Percentiles rank a stretch among this genome's conserved stretches.
Evolutionary conservation across 805 yeast genomes (phyloP).

Genomic region (Lipomyces starkeyi): DNA sequence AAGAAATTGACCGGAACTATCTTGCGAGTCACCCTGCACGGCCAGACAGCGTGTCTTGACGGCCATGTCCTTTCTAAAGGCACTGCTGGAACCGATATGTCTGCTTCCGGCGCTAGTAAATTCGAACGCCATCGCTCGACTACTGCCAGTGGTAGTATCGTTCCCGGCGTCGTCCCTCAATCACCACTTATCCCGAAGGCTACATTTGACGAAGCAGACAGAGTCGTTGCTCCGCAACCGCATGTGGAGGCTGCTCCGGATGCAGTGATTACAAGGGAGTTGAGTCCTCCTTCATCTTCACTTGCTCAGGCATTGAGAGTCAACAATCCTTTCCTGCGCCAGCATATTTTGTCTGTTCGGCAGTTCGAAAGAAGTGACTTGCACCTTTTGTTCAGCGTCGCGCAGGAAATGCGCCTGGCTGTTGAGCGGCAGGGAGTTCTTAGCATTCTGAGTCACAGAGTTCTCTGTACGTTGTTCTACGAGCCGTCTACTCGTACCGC

Average conservation of each 20-base stretch:
- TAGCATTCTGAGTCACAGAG: slow-evolving; percentile 87
- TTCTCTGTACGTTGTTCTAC: slow-evolving; percentile 92
- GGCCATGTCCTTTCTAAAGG: slow-evolving; percentile 68
- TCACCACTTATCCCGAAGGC: slow-evolving; percentile 42
- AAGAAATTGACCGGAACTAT: slow-evolving; percentile 74
- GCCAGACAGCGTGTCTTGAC: slow-evolving; percentile 82
- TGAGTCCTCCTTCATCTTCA: slow-evolving; percentile 56
- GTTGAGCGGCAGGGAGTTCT: slow-evolving; percentile 96
- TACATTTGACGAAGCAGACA: slow-evolving; percentile 45
- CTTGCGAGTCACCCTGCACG: slow-evolving; percentile 82
- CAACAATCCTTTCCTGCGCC: slow-evolving; percentile 89
- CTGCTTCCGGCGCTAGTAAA: slow-evolving; percentile 52
- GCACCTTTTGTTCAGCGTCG: slow-evolving; percentile 92
- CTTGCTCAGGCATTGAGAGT: slow-evolving; percentile 75
- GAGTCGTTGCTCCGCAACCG: slow-evolving; percentile 46
- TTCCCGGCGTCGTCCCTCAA: slow-evolving; percentile 40
- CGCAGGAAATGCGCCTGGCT: slow-evolving; percentile 96
- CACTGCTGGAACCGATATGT: slow-evolving; percentile 67
- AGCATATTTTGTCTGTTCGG: slow-evolving; percentile 84
- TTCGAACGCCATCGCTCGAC: slow-evolving; percentile 30
- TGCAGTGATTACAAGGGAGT: slow-evolving; percentile 43
- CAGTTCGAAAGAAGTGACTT: slow-evolving; percentile 86
- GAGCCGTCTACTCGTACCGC: slow-evolving; percentile 98
- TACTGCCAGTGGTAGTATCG: slow-evolving; percentile 38
- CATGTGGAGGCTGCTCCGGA: slow-evolving; percentile 11